phyloP scores from a whole-genome alignment of 495 filamentous ascomycete genomes.

The Podospora pseudocomata region DNA sequence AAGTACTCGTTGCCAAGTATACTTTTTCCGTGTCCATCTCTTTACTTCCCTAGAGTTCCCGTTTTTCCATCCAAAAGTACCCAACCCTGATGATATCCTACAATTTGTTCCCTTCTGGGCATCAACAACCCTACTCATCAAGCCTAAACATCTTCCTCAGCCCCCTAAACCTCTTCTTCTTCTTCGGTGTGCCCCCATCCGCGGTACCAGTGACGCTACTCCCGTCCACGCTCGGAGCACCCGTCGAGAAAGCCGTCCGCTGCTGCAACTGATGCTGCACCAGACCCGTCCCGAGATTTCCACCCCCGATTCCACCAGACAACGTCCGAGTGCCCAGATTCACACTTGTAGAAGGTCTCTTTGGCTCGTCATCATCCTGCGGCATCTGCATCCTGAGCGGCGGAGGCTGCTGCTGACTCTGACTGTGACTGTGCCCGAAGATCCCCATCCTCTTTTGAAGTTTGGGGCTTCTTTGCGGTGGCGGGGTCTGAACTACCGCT shows the following conservation, averaged over 20 bases:
- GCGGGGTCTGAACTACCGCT: neutral
- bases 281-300: neutral
- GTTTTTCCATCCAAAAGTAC: neutral
- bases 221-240: slow-evolving; percentile 19
- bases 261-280: slow-evolving; percentile 8
- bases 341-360: slow-evolving; percentile 11
- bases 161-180: slow-evolving; percentile 59
- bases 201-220: slow-evolving; percentile 23
- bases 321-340: slow-evolving; percentile 34
- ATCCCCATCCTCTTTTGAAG: slow-evolving; percentile 33
- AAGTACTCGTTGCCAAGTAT: neutral
- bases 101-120: neutral
- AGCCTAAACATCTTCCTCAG: slow-evolving; percentile 56
- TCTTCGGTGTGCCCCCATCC: slow-evolving; percentile 45
- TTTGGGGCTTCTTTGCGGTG: slow-evolving; percentile 24
- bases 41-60: neutral
- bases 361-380: slow-evolving; percentile 7
- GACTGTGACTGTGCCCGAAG: neutral
- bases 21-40: neutral
- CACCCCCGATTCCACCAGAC: slow-evolving; percentile 10
- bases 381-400: neutral
- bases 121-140: slow-evolving; percentile 36
- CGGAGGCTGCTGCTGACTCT: neutral
- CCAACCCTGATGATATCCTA: neutral
- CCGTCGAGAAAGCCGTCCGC: slow-evolving; percentile 23